Conservation (phyloP, 2,329 filamentous ascomycete genomes). For the Botrytis paeoniae region DNA sequence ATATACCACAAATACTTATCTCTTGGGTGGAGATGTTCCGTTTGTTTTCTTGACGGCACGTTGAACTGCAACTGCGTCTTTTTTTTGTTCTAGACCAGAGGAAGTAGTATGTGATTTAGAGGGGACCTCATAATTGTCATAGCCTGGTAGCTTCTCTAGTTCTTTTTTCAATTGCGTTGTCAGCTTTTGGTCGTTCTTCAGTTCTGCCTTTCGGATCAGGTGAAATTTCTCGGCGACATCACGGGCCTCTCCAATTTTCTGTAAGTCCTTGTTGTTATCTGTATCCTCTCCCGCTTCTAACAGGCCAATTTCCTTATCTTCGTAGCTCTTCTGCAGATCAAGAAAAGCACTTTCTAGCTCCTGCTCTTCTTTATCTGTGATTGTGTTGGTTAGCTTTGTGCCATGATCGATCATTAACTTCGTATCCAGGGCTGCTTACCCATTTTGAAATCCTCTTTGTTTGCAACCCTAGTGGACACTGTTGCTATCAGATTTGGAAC, state of each 20-base stretch:
- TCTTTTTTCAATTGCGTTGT: background rate
- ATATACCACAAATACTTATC: background rate
- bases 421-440: background rate
- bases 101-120: background rate
- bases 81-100: background rate
- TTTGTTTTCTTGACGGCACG: background rate
- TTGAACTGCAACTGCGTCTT: no score
- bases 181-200: background rate
- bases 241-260: background rate
- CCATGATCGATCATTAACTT: background rate
- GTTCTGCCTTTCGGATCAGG: background rate
- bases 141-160: background rate
- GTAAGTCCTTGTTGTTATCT: background rate
- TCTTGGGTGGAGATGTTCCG: background rate
- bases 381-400: background rate
- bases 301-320: background rate
- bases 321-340: rapidly evolving
- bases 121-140: background rate
- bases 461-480: background rate
- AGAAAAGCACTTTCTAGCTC: background rate
- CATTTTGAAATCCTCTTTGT: rapidly evolving
- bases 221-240: background rate
- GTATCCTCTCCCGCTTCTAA: background rate
- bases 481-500: slow-evolving; percentile 22
- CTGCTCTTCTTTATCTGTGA: background rate